Base-by-base conservation (phyloP, 169 alveolate genomes). In the Plasmodium cynomolgi region DNA sequence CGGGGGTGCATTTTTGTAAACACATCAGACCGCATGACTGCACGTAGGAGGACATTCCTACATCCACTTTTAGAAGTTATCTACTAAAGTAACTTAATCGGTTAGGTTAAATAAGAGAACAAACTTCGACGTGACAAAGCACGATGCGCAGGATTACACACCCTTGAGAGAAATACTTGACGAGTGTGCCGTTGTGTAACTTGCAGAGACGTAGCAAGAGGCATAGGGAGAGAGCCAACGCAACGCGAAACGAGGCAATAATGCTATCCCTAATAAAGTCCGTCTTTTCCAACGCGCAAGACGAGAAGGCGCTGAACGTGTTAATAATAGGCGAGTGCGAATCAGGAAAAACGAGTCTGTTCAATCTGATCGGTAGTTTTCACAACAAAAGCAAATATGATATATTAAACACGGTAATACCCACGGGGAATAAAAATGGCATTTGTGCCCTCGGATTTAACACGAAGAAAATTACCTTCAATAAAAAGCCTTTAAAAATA, bases 391-490 rank as follows among this genome's bases (percentile, higher is more conserved):
- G 85, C 74, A 80, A 90, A 80, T 90, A 79, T 90, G 94, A 90
- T 41, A 90, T 90, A 17, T 20, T 90, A 29, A 90, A 80, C 29
- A 90, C 90, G 26, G 44, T 34, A 11, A 15, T 58, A 13, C 31
- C 54, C 68, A 90, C 29, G 73, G 74, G 34, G 33, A 56, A 41
- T 56, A 68, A 71, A 39, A 44, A 41, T 9, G 37, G 72, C 72
- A 90, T n/a, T 23, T 90, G 94, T 79, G 79, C 94, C 26, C 80
- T 90, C 54, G 94, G 94, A n/a, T 90, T 90, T 79, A 90, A 90
- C 74, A 90, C 94, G 20, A 90, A 62, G 83, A 90, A 44, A 58
- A 90, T 90, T 44, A 80, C 17, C 20, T 80, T 90, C 47, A 62
- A 90, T 90, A 90, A 62, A 80, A 79, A 81, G 29, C 68, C 50